A percentile compares a stretch with the other conserved stretches of the same genome.
Evolutionary conservation across 495 filamentous ascomycete species (phyloP).

Genomic region (Daldinia vernicosa): DNA sequence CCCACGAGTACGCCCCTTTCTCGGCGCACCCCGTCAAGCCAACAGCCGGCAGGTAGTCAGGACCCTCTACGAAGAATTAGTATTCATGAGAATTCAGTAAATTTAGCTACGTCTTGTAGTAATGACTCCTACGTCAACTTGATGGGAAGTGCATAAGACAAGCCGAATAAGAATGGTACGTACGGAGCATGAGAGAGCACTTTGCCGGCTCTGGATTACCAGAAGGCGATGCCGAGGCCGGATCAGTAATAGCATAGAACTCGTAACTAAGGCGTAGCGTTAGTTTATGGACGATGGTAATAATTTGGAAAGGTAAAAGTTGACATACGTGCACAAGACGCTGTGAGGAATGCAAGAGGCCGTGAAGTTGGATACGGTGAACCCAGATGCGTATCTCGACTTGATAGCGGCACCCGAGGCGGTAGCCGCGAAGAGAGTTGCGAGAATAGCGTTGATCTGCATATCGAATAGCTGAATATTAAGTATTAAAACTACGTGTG

Average conservation of each 20-base stretch:
- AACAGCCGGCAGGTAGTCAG: conserved; percentile 26
- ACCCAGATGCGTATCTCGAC: conserved; percentile 12
- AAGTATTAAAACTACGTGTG: neutral
- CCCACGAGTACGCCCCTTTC: conserved; percentile 26
- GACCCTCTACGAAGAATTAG: conserved; percentile 16
- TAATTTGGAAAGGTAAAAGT: neutral
- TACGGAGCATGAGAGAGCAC: conserved; percentile 28
- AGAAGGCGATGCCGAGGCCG: conserved; percentile 19
- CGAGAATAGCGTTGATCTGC: conserved; percentile 25
- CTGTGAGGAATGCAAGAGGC: conserved; percentile 38
- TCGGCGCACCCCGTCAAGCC: conserved; percentile 26
- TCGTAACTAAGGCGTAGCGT: conserved; percentile 21
- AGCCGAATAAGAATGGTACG: neutral
- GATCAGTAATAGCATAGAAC: conserved; percentile 27
- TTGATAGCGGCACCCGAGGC: conserved; percentile 22
- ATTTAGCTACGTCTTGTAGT: too few relatives aligned
- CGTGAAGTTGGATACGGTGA: conserved; percentile 26
- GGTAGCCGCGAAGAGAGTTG: conserved; percentile 28
- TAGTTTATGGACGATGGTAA: neutral
- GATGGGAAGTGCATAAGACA: too few relatives aligned
- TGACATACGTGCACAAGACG: conserved; percentile 30
- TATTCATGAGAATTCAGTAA: neutral
- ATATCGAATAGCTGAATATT: conserved; percentile 9
- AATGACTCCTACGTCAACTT: too few relatives aligned
- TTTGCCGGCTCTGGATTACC: conserved; percentile 12